Percentiles rank a stretch among this genome's conserved stretches.
These are phyloP conservation scores for Colletotrichum lindemuthianum DNA, from an alignment of 2,329 filamentous ascomycete genomes.

Conservation along the genomic window DNA sequence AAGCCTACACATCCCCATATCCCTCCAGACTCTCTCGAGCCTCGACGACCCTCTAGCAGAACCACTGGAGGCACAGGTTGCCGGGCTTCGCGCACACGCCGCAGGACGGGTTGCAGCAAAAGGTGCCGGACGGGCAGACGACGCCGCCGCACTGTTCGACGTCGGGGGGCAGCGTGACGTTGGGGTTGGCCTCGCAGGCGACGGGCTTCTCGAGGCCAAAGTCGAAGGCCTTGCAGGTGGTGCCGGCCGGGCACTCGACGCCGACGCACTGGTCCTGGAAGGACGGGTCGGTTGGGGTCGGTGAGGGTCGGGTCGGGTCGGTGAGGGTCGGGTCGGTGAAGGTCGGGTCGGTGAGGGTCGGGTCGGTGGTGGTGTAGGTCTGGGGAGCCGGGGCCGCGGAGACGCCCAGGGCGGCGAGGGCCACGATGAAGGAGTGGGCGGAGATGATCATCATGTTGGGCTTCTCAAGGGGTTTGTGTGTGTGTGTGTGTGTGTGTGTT, in stretches of 20 bases:
- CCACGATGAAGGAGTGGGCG: conserved; percentile 13
- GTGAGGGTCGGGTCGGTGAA: too few species aligned
- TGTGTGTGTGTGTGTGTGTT: background rate
- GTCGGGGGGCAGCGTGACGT: conserved; percentile 17
- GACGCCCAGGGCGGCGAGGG: conserved; percentile 2
- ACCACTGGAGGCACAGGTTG: conserved; percentile 29
- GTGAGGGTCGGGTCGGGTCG: too few species aligned
- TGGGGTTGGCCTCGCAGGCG: conserved; percentile 22
- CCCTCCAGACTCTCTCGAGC: too few species aligned
- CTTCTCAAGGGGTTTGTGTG: too few species aligned
- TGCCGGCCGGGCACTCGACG: conserved; percentile 23
- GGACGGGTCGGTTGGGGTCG: conserved; percentile 1
- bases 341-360: background rate
- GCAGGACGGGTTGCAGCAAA: conserved; percentile 38
- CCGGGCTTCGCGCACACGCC: conserved; percentile 35
- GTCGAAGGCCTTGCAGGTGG: conserved; percentile 28
- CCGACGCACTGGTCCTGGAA: conserved; percentile 15
- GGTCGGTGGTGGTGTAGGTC: background rate
- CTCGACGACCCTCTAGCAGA: conserved; percentile 14
- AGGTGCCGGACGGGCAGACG: conserved; percentile 35
- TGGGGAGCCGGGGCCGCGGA: conserved; percentile 21
- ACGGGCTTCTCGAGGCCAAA: conserved; percentile 20
- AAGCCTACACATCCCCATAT: too few species aligned
- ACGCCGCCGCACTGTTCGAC: conserved; percentile 18
- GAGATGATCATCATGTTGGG: conserved; percentile 24